These are phyloP conservation scores for Fraxinus latifolia DNA, from an alignment of 305 asterid species.

Conservation along the genomic window DNA sequence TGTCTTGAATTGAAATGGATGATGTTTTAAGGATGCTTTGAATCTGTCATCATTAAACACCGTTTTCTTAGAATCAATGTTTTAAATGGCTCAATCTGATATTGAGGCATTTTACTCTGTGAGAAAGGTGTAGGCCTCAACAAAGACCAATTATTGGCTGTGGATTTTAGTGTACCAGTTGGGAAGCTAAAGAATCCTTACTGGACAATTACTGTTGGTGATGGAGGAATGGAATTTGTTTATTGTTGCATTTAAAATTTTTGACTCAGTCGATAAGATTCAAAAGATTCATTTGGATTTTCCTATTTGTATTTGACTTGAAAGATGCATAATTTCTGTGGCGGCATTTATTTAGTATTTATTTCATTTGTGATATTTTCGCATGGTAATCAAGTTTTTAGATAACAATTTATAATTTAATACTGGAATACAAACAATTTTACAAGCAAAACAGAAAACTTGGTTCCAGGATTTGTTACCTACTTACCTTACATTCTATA, in stretches of 20 bases:
- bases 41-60: background rate
- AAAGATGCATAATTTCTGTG: background rate
- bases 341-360: background rate
- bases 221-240: background rate
- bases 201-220: background rate
- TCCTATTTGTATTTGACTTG: background rate
- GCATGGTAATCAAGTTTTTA: background rate
- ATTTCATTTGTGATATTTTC: background rate
- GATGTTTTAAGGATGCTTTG: background rate
- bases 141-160: background rate
- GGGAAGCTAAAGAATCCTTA: background rate
- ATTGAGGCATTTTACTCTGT: background rate
- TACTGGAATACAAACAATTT: background rate
- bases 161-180: background rate
- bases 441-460: background rate
- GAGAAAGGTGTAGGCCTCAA: background rate
- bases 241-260: background rate
- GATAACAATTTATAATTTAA: background rate
- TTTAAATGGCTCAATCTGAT: background rate
- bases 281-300: background rate
- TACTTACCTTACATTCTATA: slow-evolving; percentile 11
- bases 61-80: background rate
- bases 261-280: background rate
- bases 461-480: background rate
- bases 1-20: background rate